Evolutionary conservation across 2,329 filamentous ascomycete genomes (phyloP).

Genomic region (Colletotrichum noveboracense): DNA sequence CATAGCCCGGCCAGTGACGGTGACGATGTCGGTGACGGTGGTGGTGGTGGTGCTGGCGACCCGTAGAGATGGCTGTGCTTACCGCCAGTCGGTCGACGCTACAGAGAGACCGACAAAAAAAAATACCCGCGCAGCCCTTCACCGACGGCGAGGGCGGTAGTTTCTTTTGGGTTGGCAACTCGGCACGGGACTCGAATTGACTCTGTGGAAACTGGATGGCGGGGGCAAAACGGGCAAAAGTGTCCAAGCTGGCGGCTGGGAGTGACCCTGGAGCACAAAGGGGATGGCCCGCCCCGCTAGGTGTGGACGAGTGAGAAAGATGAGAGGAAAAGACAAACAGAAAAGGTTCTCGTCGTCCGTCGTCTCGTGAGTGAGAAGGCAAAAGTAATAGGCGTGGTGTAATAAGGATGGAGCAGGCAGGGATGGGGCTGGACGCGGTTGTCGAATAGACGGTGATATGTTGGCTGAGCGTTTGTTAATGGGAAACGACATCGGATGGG

Average conservation of each 20-base stretch:
- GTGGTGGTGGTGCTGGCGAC: not conserved
- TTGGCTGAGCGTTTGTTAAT: not conserved
- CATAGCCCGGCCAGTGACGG: not conserved
- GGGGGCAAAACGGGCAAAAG: not conserved
- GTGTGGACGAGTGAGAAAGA: not conserved
- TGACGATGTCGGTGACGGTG: not conserved
- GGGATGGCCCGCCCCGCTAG: slow-evolving; percentile 9
- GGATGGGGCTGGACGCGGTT: not conserved
- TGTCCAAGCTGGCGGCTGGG: slow-evolving; percentile 2
- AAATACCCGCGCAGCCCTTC: not conserved
- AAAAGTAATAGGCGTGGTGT: not conserved
- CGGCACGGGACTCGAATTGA: not conserved
- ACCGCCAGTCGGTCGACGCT: not conserved
- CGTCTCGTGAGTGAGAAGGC: slow-evolving; percentile 7
- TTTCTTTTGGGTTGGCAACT: slow-evolving; percentile 8
- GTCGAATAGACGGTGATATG: not conserved
- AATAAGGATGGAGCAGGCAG: not conserved
- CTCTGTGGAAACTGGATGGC: not conserved
- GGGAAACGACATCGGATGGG: not conserved
- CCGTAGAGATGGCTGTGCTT: not conserved
- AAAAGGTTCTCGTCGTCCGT: not conserved
- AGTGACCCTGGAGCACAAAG: not conserved
- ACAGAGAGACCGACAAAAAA: not conserved
- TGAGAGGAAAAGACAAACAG: not conserved
- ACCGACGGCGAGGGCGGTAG: slow-evolving; percentile 6